A percentile compares a stretch with the other conserved stretches of the same genome.
These are phyloP conservation scores for Plenodomus lindquistii DNA, from an alignment of 2,329 filamentous ascomycete species.

Conservation along the genomic window DNA sequence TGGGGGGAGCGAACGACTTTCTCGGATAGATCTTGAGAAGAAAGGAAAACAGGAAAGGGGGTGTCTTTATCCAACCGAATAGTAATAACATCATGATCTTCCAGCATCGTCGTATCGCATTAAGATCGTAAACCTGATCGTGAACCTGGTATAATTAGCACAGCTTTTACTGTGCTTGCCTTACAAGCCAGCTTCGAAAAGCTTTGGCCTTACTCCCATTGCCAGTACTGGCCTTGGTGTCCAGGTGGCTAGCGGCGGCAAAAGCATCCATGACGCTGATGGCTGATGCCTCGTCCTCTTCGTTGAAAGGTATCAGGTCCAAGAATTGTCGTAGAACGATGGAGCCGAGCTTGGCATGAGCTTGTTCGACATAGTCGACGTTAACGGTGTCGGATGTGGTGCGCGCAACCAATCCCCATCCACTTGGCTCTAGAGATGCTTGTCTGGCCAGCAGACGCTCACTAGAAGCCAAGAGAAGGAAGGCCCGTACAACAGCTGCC, in stretches of 20 bases:
- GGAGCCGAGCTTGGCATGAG: slow-evolving; percentile 31
- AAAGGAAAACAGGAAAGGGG: background rate
- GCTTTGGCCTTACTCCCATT: slow-evolving; percentile 26
- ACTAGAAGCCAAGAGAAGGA: slow-evolving; percentile 27
- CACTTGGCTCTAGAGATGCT: slow-evolving; percentile 18
- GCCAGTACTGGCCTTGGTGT: slow-evolving; percentile 20
- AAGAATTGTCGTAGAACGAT: slow-evolving; percentile 33
- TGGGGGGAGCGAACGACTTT: background rate
- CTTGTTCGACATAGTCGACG: slow-evolving; percentile 28
- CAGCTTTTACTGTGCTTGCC: slow-evolving; percentile 1
- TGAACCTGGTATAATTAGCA: background rate
- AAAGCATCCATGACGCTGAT: slow-evolving; percentile 34
- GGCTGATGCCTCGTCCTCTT: slow-evolving; percentile 17
- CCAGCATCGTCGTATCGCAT: background rate
- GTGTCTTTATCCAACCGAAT: background rate
- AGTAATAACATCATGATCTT: background rate
- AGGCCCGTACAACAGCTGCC: slow-evolving; percentile 26
- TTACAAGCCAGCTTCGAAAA: slow-evolving; percentile 29
- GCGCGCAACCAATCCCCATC: slow-evolving; percentile 33
- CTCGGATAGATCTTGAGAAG: background rate
- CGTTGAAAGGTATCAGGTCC: slow-evolving; percentile 28
- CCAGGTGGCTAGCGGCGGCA: slow-evolving; percentile 30
- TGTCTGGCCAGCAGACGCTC: slow-evolving; percentile 34
- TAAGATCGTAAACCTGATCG: background rate
- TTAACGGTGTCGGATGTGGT: slow-evolving; percentile 21